Evolutionary conservation across 306 rosid species (phyloP).

Genomic region (Lathyrus tuberosus): DNA sequence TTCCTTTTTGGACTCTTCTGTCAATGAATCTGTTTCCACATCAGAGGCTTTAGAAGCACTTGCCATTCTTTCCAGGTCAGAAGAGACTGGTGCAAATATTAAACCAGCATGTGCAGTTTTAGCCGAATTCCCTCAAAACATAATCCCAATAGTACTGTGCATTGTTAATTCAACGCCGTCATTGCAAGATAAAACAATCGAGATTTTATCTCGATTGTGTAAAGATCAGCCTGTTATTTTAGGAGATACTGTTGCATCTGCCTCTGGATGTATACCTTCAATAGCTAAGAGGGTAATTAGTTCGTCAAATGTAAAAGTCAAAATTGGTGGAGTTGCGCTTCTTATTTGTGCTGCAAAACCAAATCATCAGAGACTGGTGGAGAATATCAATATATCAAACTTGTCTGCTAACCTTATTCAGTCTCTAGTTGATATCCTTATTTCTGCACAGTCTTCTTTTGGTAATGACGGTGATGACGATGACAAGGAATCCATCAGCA

Average conservation of each 20-base stretch:
- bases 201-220: conserved; percentile 83
- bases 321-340: conserved; percentile 88
- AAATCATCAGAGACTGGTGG: conserved; percentile 75
- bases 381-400: conserved; percentile 68
- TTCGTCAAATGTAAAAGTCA: conserved; percentile 70
- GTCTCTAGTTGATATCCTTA: conserved; percentile 78
- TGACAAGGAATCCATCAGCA: conserved; percentile 65
- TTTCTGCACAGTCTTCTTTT: conserved; percentile 51
- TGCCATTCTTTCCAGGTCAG: conserved; percentile 84
- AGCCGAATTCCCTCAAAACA: conserved; percentile 78
- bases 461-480: conserved; percentile 46
- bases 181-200: conserved; percentile 89
- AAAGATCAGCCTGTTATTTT: conserved; percentile 74
- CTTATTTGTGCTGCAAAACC: conserved; percentile 84
- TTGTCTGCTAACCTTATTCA: conserved; percentile 66
- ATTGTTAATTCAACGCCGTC: conserved; percentile 69
- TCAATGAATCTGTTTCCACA: conserved; percentile 63
- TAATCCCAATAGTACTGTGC: conserved; percentile 79
- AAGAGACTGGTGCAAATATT: conserved; percentile 51
- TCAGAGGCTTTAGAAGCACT: conserved; percentile 93
- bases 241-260: conserved; percentile 68
- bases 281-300: conserved; percentile 75
- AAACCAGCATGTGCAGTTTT: conserved; percentile 94
- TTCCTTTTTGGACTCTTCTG: conserved; percentile 78
- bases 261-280: conserved; percentile 78